These are phyloP conservation scores for Sporodiniella umbellata DNA, from an alignment of 371 early-diverging fungal genomes.

Conservation along the genomic window DNA sequence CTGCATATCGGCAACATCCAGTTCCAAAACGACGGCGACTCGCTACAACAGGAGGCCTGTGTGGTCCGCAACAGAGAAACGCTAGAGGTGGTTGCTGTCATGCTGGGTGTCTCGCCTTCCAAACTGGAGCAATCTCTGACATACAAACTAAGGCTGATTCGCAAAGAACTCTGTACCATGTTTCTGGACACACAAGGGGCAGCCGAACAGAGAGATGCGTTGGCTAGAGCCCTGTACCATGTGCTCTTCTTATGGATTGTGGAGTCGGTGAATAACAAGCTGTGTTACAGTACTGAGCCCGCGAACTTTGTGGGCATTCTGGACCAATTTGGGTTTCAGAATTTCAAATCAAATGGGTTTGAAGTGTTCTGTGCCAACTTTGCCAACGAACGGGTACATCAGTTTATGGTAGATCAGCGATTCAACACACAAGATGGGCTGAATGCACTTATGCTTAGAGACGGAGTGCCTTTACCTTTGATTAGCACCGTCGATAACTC, in stretches of 20 bases:
- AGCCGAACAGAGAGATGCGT: constrained; percentile 37
- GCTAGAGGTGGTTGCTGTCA: constrained; percentile 71
- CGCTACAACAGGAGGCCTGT: constrained; percentile 54
- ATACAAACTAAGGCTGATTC: constrained; percentile 41
- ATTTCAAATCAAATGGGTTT: constrained; percentile 48
- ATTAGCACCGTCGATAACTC: constrained; percentile 48
- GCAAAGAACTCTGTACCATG: constrained; percentile 60
- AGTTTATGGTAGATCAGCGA: constrained; percentile 63
- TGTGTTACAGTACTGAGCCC: constrained; percentile 52
- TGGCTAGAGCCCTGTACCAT: constrained; percentile 37
- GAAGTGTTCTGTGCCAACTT: constrained; percentile 80
- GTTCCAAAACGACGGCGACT: constrained; percentile 50
- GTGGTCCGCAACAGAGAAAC: constrained; percentile 60
- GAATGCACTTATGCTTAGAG: constrained; percentile 41
- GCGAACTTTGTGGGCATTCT: constrained; percentile 76
- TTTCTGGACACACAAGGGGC: constrained; percentile 60
- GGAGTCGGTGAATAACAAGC: constrained; percentile 37
- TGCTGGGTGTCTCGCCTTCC: constrained; percentile 74
- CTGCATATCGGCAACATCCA: constrained; percentile 79
- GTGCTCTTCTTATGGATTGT: constrained; percentile 47
- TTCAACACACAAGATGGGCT: constrained; percentile 52
- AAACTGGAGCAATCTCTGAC: constrained; percentile 61
- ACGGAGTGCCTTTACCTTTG: constrained; percentile 46
- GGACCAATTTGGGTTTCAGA: constrained; percentile 68
- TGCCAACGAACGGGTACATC: constrained; percentile 82